Base-by-base conservation (phyloP, 345 rosid species). In the Cardamine occulta region DNA sequence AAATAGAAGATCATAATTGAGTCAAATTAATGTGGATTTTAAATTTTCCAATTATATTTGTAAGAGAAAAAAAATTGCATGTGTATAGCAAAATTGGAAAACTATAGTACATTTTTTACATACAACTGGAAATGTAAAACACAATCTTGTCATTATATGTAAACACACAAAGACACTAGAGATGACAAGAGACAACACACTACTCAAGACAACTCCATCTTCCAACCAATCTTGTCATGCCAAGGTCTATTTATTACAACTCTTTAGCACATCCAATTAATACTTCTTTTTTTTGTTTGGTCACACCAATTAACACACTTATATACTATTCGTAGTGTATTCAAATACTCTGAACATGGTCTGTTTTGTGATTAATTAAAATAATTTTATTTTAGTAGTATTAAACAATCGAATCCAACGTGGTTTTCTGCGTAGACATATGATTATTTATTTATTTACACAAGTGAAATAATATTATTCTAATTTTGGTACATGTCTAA, bases 181-280 rank as follows among this genome's bases (percentile, higher is more conserved):
- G 77, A 78, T 57, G 76, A 29, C 70, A 35, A 70, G 60, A 28
- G 77, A 72, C 77, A 48, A 72, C 63, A 78, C 81, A 34, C 17
- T 21, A 72, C 77, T 48, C 44, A 72, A 78, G 81, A 78, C 73
- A 78, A 78, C 62, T 72, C 73, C 63, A 78, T 72, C 77, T 47
- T 65, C 81, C 73, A 72, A 77, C 77, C 19, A 71, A 37, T 65
- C 72, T 77, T 70, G 70, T 71, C 76, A 71, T 45, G 40, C 53
- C 64, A 68, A 69, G 31, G 13, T 63, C 61, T 42, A 54, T 69
- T 42, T 61, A 76, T 31, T 29, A 49, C 35, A 62, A 21, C 11
- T 51, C 63, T 49, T 18, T 17, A 17, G 42, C 73, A 35, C 10
- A 74, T 23, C 13, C 10, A 72, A 57, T 58, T 66, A 35, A 66